Conservation (phyloP, 352 stramenopile species). For the Phytophthora brassicae region DNA sequence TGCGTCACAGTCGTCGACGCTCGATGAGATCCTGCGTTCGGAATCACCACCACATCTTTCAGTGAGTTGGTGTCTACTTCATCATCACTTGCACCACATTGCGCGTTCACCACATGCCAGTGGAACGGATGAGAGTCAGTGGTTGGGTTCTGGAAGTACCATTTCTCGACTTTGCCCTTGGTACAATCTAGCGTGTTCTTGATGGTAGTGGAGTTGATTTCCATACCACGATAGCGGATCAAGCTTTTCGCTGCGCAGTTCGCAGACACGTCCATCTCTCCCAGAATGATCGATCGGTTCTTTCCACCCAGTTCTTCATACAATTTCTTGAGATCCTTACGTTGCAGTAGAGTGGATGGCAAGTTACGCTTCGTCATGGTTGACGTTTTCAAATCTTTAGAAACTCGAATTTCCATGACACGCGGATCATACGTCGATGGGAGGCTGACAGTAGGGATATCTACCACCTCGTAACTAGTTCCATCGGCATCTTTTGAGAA, state of each 20-base stretch:
- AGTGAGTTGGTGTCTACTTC: slow-evolving; percentile 62
- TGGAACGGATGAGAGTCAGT: slow-evolving; percentile 78
- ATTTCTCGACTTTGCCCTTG: slow-evolving; percentile 75
- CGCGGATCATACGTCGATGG: slow-evolving; percentile 53
- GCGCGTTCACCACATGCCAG: slow-evolving; percentile 75
- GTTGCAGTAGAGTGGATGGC: slow-evolving; percentile 37
- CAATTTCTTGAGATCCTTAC: slow-evolving; percentile 57
- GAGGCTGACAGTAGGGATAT: slow-evolving; percentile 42
- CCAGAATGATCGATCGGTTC: slow-evolving; percentile 51
- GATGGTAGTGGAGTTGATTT: slow-evolving; percentile 57
- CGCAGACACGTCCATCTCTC: slow-evolving; percentile 52
- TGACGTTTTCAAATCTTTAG: slow-evolving; percentile 36
- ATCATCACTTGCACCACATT: slow-evolving; percentile 70
- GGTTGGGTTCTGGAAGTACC: slow-evolving; percentile 79
- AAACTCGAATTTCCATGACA: slow-evolving; percentile 57
- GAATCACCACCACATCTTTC: slow-evolving; percentile 79
- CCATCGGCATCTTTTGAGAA: slow-evolving; percentile 45
- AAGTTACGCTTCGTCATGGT: slow-evolving; percentile 43
- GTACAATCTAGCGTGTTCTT: slow-evolving; percentile 57
- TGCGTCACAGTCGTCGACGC: slow-evolving; percentile 49
- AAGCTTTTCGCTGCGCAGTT: slow-evolving; percentile 45
- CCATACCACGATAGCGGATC: slow-evolving; percentile 50
- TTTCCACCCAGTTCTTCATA: slow-evolving; percentile 48
- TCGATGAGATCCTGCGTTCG: slow-evolving; percentile 46
- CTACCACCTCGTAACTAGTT: slow-evolving; percentile 50